phyloP scores from a whole-genome alignment of 2,329 filamentous ascomycete species.

The Monilinia polystroma region DNA sequence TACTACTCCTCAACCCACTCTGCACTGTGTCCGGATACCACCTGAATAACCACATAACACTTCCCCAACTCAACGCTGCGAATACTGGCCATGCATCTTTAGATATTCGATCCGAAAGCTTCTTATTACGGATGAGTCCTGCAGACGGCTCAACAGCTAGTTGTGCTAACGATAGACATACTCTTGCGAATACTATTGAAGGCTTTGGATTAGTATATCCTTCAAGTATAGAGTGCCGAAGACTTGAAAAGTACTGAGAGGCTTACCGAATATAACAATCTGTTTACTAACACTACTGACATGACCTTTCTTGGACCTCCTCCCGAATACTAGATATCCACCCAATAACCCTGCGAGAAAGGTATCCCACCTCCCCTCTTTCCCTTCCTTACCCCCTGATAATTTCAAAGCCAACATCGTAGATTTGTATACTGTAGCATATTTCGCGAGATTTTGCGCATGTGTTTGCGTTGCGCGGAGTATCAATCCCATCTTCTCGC shows the following conservation, averaged over 20 bases:
- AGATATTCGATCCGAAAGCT: conserved; percentile 51
- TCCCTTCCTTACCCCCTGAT: conserved; percentile 56
- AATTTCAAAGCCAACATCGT: conserved; percentile 73
- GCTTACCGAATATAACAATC: conserved; percentile 79
- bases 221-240: not conserved
- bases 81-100: conserved; percentile 89
- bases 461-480: conserved; percentile 86
- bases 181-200: conserved; percentile 74
- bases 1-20: conserved; percentile 86
- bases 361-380: conserved; percentile 73
- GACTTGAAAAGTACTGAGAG: not conserved
- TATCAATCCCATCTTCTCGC: conserved; percentile 74
- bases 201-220: not conserved
- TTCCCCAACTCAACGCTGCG: conserved; percentile 84
- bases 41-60: conserved; percentile 93
- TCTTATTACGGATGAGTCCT: conserved; percentile 51
- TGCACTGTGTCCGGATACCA: conserved; percentile 91
- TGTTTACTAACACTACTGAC: conserved; percentile 87
- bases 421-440: conserved; percentile 87
- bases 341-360: conserved; percentile 86
- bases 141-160: conserved; percentile 68
- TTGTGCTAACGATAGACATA: conserved; percentile 79
- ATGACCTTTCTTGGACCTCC: conserved; percentile 61
- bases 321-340: conserved; percentile 89
- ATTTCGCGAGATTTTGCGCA: conserved; percentile 86